Evolutionary conservation across 148 eudicot species (phyloP).

Genomic region (Cornus kousa): DNA sequence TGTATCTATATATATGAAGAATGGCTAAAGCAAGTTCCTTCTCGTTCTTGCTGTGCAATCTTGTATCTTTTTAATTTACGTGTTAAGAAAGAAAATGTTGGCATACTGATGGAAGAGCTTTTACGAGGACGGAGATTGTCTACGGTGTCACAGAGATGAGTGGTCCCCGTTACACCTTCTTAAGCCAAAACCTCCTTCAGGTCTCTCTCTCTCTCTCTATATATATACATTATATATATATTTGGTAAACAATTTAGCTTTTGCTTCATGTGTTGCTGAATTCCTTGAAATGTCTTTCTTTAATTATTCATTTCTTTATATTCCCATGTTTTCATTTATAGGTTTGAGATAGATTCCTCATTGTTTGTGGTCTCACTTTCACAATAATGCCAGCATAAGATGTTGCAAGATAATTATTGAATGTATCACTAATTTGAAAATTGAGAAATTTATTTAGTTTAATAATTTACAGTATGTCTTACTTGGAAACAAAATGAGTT

Average conservation of each 20-base stretch:
- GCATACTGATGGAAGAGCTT: slow-evolving; percentile 78
- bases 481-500: background rate
- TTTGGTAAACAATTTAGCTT: too few relatives aligned
- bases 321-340: background rate
- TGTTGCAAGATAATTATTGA: background rate
- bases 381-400: too few relatives aligned
- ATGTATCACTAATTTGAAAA: too few relatives aligned
- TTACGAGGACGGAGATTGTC: slow-evolving; percentile 84
- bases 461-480: too few relatives aligned
- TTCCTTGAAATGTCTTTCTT: background rate
- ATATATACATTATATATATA: too few relatives aligned
- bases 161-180: slow-evolving; percentile 65
- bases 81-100: slow-evolving; percentile 31
- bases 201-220: slow-evolving; percentile 22
- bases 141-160: slow-evolving; percentile 91
- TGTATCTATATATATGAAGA: too few relatives aligned
- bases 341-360: background rate
- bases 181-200: slow-evolving; percentile 67
- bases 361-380: too few relatives aligned
- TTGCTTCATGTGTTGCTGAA: too few relatives aligned
- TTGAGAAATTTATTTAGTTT: background rate
- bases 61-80: background rate
- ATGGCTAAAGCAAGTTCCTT: background rate
- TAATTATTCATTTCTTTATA: background rate
- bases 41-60: background rate